Conservation (phyloP, 257 asterid genomes). For the Cordia subcordata region DNA sequence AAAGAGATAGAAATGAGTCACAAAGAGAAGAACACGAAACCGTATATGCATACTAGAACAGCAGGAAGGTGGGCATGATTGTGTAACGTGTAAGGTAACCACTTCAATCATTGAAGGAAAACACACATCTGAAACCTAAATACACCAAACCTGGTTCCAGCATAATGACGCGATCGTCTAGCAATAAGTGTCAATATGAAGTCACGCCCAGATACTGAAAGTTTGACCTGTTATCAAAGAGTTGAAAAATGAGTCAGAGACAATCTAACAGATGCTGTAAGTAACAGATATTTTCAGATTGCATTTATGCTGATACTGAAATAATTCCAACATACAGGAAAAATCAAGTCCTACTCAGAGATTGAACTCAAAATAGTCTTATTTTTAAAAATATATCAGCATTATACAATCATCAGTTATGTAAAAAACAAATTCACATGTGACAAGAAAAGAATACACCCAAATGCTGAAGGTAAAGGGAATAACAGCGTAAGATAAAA, state of each 20-base stretch:
- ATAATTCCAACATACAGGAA: too few relatives aligned
- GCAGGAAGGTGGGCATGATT: neutral
- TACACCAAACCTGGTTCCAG: slow-evolving; percentile 80
- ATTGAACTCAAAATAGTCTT: too few relatives aligned
- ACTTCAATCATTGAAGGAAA: too few relatives aligned
- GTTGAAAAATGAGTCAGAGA: slow-evolving; percentile 4
- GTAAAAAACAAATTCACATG: too few relatives aligned
- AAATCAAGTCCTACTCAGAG: too few relatives aligned
- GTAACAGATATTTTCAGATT: neutral
- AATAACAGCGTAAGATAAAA: too few relatives aligned
- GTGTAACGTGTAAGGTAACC: neutral
- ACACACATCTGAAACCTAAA: neutral
- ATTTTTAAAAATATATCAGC: too few relatives aligned
- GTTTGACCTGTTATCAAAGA: slow-evolving; percentile 48
- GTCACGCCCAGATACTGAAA: slow-evolving; percentile 50
- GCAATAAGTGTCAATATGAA: slow-evolving; percentile 72
- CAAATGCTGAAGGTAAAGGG: too few relatives aligned
- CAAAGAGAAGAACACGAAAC: neutral
- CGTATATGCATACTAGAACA: too few relatives aligned
- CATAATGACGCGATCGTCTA: slow-evolving; percentile 94
- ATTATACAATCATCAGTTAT: too few relatives aligned
- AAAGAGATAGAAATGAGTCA: slow-evolving; percentile 14
- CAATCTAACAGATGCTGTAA: neutral
- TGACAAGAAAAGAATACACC: too few relatives aligned
- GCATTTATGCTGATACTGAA: too few relatives aligned